A percentile compares a stretch with the other conserved stretches of the same genome.
Conservation (phyloP, 176 grass and related monocot species). For the Musa acuminata region DNA sequence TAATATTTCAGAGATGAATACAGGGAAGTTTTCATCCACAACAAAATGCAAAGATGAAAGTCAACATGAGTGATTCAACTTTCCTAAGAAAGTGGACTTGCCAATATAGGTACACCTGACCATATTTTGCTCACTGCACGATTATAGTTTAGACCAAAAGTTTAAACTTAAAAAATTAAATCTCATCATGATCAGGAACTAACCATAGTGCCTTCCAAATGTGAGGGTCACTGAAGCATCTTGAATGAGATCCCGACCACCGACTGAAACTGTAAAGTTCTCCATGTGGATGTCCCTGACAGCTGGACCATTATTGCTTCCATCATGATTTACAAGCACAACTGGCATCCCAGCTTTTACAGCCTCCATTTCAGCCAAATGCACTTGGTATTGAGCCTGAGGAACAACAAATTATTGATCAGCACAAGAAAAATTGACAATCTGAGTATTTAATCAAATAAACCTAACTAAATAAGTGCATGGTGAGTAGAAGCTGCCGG, state of each 20-base stretch:
- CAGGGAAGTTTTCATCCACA: background rate
- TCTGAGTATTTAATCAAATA: background rate
- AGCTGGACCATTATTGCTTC: constrained; percentile 40
- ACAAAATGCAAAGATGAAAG: background rate
- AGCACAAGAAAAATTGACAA: background rate
- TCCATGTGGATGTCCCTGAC: constrained; percentile 98
- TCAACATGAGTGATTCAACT: background rate
- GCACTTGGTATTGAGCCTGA: constrained; percentile 78
- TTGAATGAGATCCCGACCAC: constrained; percentile 87
- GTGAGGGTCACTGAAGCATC: constrained; percentile 70
- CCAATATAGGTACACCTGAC: no score
- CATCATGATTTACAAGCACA: constrained; percentile 61
- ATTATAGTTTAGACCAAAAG: background rate
- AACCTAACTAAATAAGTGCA: no score
- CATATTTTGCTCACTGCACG: no score
- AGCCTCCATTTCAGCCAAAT: constrained; percentile 80
- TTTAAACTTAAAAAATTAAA: background rate
- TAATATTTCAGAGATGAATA: background rate
- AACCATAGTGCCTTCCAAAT: constrained; percentile 90
- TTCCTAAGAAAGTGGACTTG: no score
- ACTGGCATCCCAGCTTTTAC: constrained; percentile 89
- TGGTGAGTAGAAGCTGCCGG: background rate
- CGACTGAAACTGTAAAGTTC: constrained; percentile 87
- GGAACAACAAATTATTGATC: constrained; percentile 23
- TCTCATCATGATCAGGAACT: constrained; percentile 17